Evolutionary conservation across 306 rosid species (phyloP).

Genomic region (Lagenaria siceraria): DNA sequence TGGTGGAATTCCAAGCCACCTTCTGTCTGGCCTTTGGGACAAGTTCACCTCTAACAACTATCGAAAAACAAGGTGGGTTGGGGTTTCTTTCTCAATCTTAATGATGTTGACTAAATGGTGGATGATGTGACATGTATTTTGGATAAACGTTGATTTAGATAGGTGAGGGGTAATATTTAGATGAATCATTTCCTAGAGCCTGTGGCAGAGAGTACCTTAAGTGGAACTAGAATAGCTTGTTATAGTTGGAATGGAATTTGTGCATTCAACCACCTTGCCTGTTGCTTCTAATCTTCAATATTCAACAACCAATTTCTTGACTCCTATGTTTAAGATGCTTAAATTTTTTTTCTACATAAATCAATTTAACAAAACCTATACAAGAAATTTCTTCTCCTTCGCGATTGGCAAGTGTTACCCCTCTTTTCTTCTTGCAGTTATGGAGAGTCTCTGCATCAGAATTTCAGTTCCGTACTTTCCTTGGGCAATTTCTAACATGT

Average conservation of each 20-base stretch:
- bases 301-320: not conserved
- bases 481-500: conserved; percentile 71
- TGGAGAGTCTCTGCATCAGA: conserved; percentile 70
- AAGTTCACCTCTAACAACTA: no score
- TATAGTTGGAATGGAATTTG: not conserved
- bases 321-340: not conserved
- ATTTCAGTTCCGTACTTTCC: conserved; percentile 50
- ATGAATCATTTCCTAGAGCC: not conserved
- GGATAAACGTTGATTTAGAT: not conserved
- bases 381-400: not conserved
- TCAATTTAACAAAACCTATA: not conserved
- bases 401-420: not conserved
- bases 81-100: not conserved
- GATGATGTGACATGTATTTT: not conserved
- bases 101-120: not conserved
- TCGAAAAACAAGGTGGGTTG: no score
- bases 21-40: no score
- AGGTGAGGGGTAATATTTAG: not conserved
- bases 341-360: not conserved
- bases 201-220: not conserved
- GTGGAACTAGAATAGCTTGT: not conserved
- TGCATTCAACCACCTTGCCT: not conserved
- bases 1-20: no score
- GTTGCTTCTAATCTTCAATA: not conserved
- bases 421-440: conserved; percentile 32